Conservation (phyloP, 495 filamentous ascomycete species). For the Cercophora scortea region DNA sequence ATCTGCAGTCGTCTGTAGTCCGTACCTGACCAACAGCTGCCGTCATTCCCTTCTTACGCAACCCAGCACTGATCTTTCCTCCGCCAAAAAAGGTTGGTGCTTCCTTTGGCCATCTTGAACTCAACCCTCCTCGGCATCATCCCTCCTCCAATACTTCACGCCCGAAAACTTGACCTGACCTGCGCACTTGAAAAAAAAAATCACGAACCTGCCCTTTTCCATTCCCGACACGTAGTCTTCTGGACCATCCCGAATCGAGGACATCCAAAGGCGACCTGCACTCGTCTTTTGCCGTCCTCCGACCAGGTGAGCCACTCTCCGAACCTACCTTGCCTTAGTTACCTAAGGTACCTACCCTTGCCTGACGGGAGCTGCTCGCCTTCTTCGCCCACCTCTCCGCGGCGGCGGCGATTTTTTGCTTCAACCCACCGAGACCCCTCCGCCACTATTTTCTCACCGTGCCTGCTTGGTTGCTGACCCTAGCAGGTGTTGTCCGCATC, state of each 20-base stretch:
- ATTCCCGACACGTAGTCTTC: neutral
- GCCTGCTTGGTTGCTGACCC: neutral
- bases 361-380: neutral
- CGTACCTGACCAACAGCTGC: constrained; percentile 25
- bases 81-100: constrained; percentile 18
- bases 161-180: too few relatives aligned
- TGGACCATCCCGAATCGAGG: constrained; percentile 4
- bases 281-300: constrained; percentile 22
- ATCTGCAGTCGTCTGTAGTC: neutral
- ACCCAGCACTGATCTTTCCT: constrained; percentile 5
- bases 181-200: too few relatives aligned
- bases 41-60: constrained; percentile 19
- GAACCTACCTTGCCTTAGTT: constrained; percentile 1
- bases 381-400: neutral
- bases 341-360: constrained; percentile 3
- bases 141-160: neutral
- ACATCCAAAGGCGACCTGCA: constrained; percentile 26
- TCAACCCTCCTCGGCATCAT: constrained; percentile 8
- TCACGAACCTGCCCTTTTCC: neutral
- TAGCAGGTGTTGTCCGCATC: constrained; percentile 2
- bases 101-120: constrained; percentile 8
- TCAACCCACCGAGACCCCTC: neutral
- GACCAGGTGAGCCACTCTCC: constrained; percentile 4
- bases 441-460: neutral
- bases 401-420: neutral